These are phyloP conservation scores for Sanguinoderma infundibulare DNA, from an alignment of 1,284 basidiomycete species.

Conservation along the genomic window DNA sequence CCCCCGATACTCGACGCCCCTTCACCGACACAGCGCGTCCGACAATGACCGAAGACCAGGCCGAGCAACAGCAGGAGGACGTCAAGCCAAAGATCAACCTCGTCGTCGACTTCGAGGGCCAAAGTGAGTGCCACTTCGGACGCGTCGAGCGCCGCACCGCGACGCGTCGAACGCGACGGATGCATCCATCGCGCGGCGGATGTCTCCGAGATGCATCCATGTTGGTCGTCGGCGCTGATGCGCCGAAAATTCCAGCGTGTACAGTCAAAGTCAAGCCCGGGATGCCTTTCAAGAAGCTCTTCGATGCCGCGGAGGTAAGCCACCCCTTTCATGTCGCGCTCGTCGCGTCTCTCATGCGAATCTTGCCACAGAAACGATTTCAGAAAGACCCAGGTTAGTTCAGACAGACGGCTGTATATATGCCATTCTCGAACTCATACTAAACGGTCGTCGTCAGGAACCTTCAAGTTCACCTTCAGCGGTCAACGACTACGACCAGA, in stretches of 20 bases:
- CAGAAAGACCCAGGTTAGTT: slow-evolving; percentile 56
- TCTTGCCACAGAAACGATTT: slow-evolving; percentile 54
- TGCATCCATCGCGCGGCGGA: not conserved
- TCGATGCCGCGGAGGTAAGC: slow-evolving; percentile 65
- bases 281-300: slow-evolving; percentile 68
- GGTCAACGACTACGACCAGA: slow-evolving; percentile 51
- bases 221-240: not conserved
- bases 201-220: not conserved
- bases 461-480: slow-evolving; percentile 61
- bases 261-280: slow-evolving; percentile 67
- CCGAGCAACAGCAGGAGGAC: slow-evolving; percentile 52
- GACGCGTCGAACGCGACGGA: slow-evolving; percentile 7
- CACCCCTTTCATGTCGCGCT: not conserved
- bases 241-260: slow-evolving; percentile 23
- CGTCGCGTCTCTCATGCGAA: not conserved
- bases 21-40: not conserved
- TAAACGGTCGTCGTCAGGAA: slow-evolving; percentile 39
- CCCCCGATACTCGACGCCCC: not conserved
- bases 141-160: slow-evolving; percentile 5
- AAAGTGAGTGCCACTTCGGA: slow-evolving; percentile 36
- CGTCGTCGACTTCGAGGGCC: slow-evolving; percentile 54
- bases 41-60: slow-evolving; percentile 37
- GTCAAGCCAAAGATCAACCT: slow-evolving; percentile 73
- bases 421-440: not conserved
- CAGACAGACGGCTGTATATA: not conserved